Evolutionary conservation across 1,284 basidiomycete species (phyloP).

Genomic region (Melampsora occidentalis): DNA sequence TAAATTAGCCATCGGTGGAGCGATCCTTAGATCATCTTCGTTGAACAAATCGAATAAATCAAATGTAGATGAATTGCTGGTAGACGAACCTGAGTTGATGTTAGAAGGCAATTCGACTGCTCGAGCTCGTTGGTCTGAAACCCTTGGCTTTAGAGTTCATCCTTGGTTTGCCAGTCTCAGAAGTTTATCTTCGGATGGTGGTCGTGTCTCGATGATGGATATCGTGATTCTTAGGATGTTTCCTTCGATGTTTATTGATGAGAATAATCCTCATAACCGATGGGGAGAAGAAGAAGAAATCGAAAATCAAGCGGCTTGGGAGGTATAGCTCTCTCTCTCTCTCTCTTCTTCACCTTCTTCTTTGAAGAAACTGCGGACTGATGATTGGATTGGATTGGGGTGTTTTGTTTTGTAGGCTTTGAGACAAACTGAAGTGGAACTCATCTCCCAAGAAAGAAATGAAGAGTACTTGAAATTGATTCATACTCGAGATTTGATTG

Average conservation of each 20-base stretch:
- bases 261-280: conserved; percentile 10
- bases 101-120: conserved; percentile 34
- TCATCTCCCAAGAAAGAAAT: conserved; percentile 16
- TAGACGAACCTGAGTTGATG: conserved; percentile 11
- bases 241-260: conserved; percentile 21
- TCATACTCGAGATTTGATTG: neutral
- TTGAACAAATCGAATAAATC: conserved; percentile 2
- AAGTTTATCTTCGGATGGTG: conserved; percentile 30
- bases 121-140: conserved; percentile 22
- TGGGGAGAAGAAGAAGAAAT: conserved; percentile 30
- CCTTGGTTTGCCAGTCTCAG: conserved; percentile 14
- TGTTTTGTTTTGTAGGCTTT: conserved; percentile 8
- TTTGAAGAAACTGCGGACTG: too few relatives aligned
- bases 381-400: neutral
- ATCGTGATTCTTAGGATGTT: conserved; percentile 24
- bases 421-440: conserved; percentile 9
- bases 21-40: neutral
- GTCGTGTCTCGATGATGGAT: conserved; percentile 23
- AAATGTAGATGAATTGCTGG: neutral
- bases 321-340: conserved; percentile 1
- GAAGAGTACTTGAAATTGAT: conserved; percentile 1
- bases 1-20: conserved; percentile 26
- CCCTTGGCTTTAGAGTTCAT: conserved; percentile 14
- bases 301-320: conserved; percentile 25
- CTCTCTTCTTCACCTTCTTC: neutral